Conservation (phyloP, 768 basidiomycete genomes). For the Naematelia aurantialba region DNA sequence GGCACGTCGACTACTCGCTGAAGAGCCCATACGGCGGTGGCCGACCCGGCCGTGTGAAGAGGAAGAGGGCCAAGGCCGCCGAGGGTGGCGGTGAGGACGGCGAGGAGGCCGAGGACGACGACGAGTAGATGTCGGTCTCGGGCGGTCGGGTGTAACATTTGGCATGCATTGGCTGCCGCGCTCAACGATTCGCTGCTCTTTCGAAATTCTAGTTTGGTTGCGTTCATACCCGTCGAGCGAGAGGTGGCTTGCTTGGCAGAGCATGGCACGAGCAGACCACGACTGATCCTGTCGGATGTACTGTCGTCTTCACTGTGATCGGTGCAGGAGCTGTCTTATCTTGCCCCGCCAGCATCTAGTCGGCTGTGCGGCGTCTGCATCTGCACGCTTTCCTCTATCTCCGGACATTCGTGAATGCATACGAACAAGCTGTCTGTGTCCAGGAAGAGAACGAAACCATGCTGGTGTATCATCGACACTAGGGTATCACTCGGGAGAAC, state of each 20-base stretch:
- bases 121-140: slow-evolving; percentile 49
- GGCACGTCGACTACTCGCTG: slow-evolving; percentile 96
- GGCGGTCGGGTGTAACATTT: not conserved
- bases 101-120: slow-evolving; percentile 87
- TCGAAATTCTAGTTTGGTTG: not conserved
- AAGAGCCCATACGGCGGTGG: slow-evolving; percentile 96
- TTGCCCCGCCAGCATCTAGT: too few relatives aligned
- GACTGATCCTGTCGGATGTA: too few relatives aligned
- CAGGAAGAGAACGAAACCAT: not conserved
- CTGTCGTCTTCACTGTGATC: too few relatives aligned
- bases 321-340: too few relatives aligned
- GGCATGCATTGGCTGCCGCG: not conserved
- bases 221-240: too few relatives aligned
- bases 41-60: slow-evolving; percentile 83
- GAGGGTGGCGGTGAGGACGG: slow-evolving; percentile 86
- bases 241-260: too few relatives aligned
- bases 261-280: too few relatives aligned
- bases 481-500: not conserved
- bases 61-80: slow-evolving; percentile 91
- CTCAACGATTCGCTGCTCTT: not conserved
- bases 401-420: not conserved
- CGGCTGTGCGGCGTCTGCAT: too few relatives aligned
- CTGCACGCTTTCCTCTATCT: too few relatives aligned
- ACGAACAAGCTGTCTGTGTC: not conserved
- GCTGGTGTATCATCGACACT: not conserved